Conservation (phyloP, 164 flowering plant species). For the Annona squamosa region DNA sequence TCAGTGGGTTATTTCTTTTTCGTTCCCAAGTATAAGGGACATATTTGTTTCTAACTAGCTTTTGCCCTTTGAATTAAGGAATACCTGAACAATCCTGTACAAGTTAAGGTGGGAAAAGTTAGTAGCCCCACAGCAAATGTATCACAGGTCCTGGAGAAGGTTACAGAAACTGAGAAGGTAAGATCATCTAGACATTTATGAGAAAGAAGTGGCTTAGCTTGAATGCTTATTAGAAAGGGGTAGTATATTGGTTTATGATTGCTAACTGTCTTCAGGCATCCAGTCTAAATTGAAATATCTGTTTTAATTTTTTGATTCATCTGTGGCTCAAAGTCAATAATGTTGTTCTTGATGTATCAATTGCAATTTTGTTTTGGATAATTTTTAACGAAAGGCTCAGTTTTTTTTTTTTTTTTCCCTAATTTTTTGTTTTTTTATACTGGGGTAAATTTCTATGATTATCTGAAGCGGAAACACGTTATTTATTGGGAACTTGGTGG, state of each 20-base stretch:
- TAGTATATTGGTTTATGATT: neutral
- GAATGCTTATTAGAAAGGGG: neutral
- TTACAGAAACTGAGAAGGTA: slow-evolving; percentile 56
- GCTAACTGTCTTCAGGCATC: neutral
- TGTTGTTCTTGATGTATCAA: neutral
- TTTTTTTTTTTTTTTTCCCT: no score
- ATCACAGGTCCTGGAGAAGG: slow-evolving; percentile 44
- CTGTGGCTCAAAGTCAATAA: neutral
- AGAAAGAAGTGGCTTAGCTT: neutral
- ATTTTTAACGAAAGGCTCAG: neutral
- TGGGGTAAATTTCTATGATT: neutral
- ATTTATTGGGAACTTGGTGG: no score
- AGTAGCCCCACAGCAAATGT: slow-evolving; percentile 63
- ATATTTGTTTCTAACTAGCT: neutral
- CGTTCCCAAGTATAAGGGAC: neutral
- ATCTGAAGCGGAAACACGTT: neutral
- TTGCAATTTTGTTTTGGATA: neutral
- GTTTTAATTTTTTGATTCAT: neutral
- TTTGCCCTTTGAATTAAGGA: slow-evolving; percentile 27
- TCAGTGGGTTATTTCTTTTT: neutral
- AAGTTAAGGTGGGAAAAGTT: slow-evolving; percentile 64
- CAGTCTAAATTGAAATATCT: neutral
- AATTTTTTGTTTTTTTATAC: neutral
- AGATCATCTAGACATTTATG: neutral
- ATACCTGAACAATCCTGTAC: slow-evolving; percentile 46